Base-by-base conservation (phyloP, 345 rosid species). In the Camelina sativa region DNA sequence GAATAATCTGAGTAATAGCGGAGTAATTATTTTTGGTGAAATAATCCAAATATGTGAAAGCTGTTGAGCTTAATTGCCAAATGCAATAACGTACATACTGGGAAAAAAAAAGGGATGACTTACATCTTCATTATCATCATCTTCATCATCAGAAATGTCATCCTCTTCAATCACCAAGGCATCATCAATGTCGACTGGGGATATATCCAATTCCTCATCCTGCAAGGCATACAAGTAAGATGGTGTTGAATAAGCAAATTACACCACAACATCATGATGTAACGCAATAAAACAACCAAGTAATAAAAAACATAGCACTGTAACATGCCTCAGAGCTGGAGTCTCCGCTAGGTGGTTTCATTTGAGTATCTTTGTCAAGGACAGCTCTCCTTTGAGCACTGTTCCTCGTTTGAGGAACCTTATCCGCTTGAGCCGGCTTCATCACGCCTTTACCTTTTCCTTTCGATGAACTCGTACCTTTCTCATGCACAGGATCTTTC, bases 371-470 rank as follows among this genome's bases (percentile, higher is more conserved):
- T 84, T 91, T 89, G 77, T 91, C 97, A 44, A 85, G 70, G 32
- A 80, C 87, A 35, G 96, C 97, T 79, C 88, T 91, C 86, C 92
- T 92, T 63, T 89, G 98, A 84, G 91, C 60, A 64, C 90, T 87
- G 84, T 89, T 96, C 84, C 98, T 91, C 25, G 99, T 96, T 84
- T 91, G 95, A 64, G 99, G 98, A 69, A 96, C 96, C 82, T 87
- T 79, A 73, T 87, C 99, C 62, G 84, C 95, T 50, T 78, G 97
- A 60, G 86, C 82, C 59, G 89, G 80, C 83, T 89, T 96, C 85
- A 96, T 73, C 74, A 96, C 96, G 71, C 98, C 96, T 84, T 92
- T 96, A 67, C 99, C 99, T 85, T 95, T 95, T 38, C 96, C 99
- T 82, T 90, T 95, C 0, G 96, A 92, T 47, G 95, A 87, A 84